These are phyloP conservation scores for Antitrichia curtipendula DNA, from an alignment of 225 moss, liverwort and hornwort genomes.

Conservation along the genomic window DNA sequence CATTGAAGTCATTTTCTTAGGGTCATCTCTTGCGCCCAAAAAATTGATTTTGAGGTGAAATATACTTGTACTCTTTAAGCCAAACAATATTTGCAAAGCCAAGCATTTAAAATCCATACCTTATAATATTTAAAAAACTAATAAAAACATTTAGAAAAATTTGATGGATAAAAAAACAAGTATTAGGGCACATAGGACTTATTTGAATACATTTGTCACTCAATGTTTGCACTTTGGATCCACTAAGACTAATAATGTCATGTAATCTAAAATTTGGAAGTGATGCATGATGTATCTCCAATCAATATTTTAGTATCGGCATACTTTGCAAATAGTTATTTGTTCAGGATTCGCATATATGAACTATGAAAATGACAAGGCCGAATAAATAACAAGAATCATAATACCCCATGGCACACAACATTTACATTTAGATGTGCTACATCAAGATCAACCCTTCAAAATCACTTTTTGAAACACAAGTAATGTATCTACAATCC, in stretches of 20 bases:
- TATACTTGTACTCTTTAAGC: too few relatives aligned
- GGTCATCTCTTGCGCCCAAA: too few relatives aligned
- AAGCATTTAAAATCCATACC: too few relatives aligned
- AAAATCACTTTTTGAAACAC: not conserved
- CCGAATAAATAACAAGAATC: too few relatives aligned
- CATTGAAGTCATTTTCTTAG: too few relatives aligned
- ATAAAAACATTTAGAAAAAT: too few relatives aligned
- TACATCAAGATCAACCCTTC: not conserved
- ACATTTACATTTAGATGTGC: too few relatives aligned
- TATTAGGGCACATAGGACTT: not conserved
- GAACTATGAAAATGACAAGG: too few relatives aligned
- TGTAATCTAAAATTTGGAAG: not conserved
- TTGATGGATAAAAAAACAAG: not conserved
- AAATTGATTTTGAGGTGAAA: too few relatives aligned
- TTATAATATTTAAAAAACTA: too few relatives aligned
- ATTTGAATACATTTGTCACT: not conserved
- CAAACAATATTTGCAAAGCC: too few relatives aligned
- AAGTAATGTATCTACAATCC: not conserved
- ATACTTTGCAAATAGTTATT: not conserved
- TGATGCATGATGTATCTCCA: not conserved
- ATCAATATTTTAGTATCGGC: not conserved
- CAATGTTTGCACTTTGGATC: not conserved
- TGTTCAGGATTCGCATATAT: fast-evolving
- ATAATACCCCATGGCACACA: too few relatives aligned
- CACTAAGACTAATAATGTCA: not conserved